These are phyloP conservation scores for Salmacisia buchloeana DNA, from an alignment of 1,284 basidiomycete genomes.

Conservation along the genomic window DNA sequence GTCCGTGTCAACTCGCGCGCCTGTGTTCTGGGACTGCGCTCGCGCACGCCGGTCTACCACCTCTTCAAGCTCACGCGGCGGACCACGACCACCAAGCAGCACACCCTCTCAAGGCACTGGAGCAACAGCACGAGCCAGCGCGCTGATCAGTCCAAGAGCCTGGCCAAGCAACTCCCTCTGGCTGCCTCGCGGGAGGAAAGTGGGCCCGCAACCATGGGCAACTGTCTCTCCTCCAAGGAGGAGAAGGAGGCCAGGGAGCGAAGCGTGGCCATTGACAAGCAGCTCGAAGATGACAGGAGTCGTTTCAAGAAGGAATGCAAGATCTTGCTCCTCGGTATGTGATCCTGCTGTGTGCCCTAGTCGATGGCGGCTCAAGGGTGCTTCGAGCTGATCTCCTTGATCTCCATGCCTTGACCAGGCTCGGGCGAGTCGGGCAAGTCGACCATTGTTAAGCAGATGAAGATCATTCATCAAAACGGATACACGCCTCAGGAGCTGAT, in stretches of 20 bases:
- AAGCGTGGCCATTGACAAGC: slow-evolving; percentile 56
- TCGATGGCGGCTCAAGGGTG: neutral
- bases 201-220: slow-evolving; percentile 33
- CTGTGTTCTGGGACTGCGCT: no score
- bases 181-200: no score
- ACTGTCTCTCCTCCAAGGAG: slow-evolving; percentile 37
- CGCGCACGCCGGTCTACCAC: no score
- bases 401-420: slow-evolving; percentile 13
- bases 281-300: slow-evolving; percentile 58
- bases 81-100: no score
- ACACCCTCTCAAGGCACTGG: no score
- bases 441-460: slow-evolving; percentile 98
- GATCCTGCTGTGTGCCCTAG: neutral
- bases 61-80: no score
- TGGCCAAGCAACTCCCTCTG: no score
- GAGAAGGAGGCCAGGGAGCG: slow-evolving; percentile 41
- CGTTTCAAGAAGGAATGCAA: slow-evolving; percentile 86
- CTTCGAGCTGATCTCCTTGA: neutral
- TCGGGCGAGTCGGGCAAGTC: slow-evolving; percentile 87
- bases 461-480: slow-evolving; percentile 94
- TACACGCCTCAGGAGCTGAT: slow-evolving; percentile 76
- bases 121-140: no score
- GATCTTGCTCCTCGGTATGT: slow-evolving; percentile 79
- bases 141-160: no score
- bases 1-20: no score